Evolutionary conservation across 2,329 filamentous ascomycete species (phyloP), one percentile per base, ranked within the genome.

Genomic region (Aureobasidium lini): DNA sequence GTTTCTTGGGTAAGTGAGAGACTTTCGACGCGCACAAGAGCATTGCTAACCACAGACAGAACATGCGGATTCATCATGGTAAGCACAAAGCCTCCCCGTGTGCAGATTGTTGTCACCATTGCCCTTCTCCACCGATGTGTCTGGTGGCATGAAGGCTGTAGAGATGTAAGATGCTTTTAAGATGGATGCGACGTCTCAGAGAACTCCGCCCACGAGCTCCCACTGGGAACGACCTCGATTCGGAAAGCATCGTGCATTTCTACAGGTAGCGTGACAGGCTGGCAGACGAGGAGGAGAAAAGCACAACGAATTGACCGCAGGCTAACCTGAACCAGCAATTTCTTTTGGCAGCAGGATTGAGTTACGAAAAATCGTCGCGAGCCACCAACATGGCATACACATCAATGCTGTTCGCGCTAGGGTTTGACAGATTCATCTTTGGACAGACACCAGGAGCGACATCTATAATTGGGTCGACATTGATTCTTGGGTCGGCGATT

Each of bases 311-410:
- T 28, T 31, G 18, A 10, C n/a, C 18, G 29, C 50, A 37, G 37
- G 37, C 40, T 59, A 43, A 61, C 28, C 1, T 0, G 40, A 11
- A 6, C 9, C 49, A 78, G 76, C 92, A 96, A 80, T 90, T 90
- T 65, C 78, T 95, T n/a, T 76, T 95, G 16, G 94, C 91, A 1
- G 81, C 84, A 0, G 90, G 90, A 0, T 74, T 96, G 49, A 79
- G 87, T 28, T 84, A 86, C 62, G 88, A 92, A 67, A 87, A 86
- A 62, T 81, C 80, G 1, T 75, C 76, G 3, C 77, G 82, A 18
- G 84, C 83, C 2, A 86, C 83, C 0, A 84, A 83, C 58, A 86
- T 88, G 83, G 75, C 85, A 0, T 89, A 88, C 67, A 84, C 80
- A 47, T 84, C 87, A 69, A 87, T 88, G 84, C 72, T 88, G 3